These are phyloP conservation scores for Scytalidium lignicola DNA, from an alignment of 2,329 filamentous ascomycete species.

Conservation along the genomic window DNA sequence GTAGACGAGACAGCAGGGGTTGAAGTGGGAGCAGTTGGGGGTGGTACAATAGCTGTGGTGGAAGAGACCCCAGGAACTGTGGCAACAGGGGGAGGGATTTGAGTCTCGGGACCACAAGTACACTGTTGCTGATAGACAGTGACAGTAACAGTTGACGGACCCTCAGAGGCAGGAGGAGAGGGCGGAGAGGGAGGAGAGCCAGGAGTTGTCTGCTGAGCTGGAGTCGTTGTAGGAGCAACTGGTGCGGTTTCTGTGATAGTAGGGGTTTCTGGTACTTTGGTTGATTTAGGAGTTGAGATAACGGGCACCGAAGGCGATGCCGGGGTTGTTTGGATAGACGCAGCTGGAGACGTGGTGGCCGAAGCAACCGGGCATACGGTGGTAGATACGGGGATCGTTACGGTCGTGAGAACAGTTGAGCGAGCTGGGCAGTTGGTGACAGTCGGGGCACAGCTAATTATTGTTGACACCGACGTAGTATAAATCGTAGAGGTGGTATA, in stretches of 20 bases:
- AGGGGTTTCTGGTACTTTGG: too few relatives aligned
- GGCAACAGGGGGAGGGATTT: background rate
- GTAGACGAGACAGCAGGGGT: conserved; percentile 1
- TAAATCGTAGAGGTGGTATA: background rate
- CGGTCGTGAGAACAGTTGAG: background rate
- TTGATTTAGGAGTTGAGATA: too few relatives aligned
- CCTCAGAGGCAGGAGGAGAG: background rate
- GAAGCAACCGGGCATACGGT: background rate
- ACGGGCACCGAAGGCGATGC: too few relatives aligned
- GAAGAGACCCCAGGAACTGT: background rate
- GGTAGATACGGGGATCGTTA: background rate
- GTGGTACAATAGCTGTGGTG: background rate
- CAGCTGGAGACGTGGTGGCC: background rate
- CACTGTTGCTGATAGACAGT: conserved; percentile 7
- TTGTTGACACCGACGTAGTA: background rate
- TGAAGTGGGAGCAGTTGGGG: conserved; percentile 1
- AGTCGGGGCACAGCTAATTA: background rate
- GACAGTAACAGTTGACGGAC: background rate
- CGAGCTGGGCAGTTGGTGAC: background rate
- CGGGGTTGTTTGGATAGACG: too few relatives aligned
- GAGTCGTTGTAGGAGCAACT: background rate
- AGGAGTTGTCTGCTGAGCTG: background rate
- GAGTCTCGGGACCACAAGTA: background rate
- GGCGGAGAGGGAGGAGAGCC: background rate
- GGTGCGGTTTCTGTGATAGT: too few relatives aligned